These are phyloP conservation scores for Fusarium circinatum DNA, from an alignment of 2,329 filamentous ascomycete genomes.

Conservation along the genomic window DNA sequence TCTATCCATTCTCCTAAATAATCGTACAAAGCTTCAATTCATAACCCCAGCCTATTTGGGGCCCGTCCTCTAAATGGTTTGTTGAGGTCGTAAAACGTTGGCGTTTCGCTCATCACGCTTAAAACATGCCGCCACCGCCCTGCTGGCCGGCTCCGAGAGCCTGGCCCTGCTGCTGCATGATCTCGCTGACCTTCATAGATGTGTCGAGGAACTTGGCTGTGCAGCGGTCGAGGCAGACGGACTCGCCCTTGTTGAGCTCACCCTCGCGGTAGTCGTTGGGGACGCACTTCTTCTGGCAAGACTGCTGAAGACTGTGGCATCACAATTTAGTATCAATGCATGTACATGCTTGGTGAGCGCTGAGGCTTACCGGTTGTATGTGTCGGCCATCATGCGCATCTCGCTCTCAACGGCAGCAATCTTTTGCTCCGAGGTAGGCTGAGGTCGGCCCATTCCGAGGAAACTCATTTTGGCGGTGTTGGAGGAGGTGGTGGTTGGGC, in stretches of 20 bases:
- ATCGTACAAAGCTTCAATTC: constrained; percentile 26
- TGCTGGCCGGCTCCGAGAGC: constrained; percentile 63
- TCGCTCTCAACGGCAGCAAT: constrained; percentile 96
- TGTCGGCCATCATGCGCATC: constrained; percentile 96
- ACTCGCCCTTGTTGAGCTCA: constrained; percentile 98
- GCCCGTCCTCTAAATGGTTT: constrained; percentile 1
- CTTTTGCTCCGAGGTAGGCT: constrained; percentile 96
- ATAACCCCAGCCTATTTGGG: neutral
- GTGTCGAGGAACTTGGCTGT: constrained; percentile 99
- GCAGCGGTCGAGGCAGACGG: constrained; percentile 97
- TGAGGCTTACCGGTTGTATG: constrained; percentile 87
- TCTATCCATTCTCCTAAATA: constrained; percentile 27
- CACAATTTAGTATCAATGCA: neutral
- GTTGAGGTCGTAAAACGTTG: neutral
- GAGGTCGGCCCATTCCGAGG: constrained; percentile 68
- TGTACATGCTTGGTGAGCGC: neutral
- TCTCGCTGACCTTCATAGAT: constrained; percentile 96
- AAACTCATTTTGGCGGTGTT: constrained; percentile 54
- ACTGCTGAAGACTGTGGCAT: constrained; percentile 77
- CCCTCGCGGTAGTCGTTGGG: constrained; percentile 92
- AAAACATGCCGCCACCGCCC: constrained; percentile 50
- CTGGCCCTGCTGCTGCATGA: constrained; percentile 89
- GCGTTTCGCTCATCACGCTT: constrained; percentile 1
- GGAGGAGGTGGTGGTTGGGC: neutral
- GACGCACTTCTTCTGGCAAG: constrained; percentile 94